Base-by-base conservation (phyloP, 345 rosid genomes). In the Kernera saxatilis region DNA sequence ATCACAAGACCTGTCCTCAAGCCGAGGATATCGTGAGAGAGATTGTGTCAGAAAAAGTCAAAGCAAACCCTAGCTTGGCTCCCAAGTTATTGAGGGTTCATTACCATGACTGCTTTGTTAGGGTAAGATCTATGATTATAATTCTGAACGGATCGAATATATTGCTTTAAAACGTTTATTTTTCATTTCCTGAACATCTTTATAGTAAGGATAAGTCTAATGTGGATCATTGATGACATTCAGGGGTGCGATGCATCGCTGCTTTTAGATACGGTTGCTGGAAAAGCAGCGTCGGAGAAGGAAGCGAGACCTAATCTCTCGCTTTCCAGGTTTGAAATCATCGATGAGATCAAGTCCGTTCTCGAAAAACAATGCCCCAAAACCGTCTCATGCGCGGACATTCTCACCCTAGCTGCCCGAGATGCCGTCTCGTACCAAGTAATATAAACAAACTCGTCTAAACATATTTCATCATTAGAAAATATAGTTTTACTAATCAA, bases 161-260 rank as follows among this genome's bases (percentile, higher is more conserved):
- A 13, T 17, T 9, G 6, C 11, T 19, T 46, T 12, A 11, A 13
- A 64, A 35, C 19, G 13, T 33, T 22, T 29, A 1, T 27, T 51
- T n/a, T 18, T 14, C 2, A 33, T 70, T 11, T 39, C 8, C 8
- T 27, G 3, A 21, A 59, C 8, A 27, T 49, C 2, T 26, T 58
- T 46, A 3, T 36, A 8, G 13, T 5, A 22, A 32, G 32, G 22
- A 62, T 17, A 5, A 6, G 7, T 17, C 25, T 72, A 41, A 52
- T 63, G 55, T 32, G 27, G 37, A 41, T 62, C 15, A 52, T 6
- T 49, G 3, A 35, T 70, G 25, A 41, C 27, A 44, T 39, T 3
- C 14, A 87, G 88, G 90, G 96, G 13, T 89, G 96, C 5, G 90
- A 87, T 5, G 92, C 81, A 12, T 89, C 96, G 0, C 35, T 87